Evolutionary conservation across 208 protist species (phyloP), one percentile per base, ranked within the genome.

Genomic region (Acanthamoeba divionensis): DNA sequence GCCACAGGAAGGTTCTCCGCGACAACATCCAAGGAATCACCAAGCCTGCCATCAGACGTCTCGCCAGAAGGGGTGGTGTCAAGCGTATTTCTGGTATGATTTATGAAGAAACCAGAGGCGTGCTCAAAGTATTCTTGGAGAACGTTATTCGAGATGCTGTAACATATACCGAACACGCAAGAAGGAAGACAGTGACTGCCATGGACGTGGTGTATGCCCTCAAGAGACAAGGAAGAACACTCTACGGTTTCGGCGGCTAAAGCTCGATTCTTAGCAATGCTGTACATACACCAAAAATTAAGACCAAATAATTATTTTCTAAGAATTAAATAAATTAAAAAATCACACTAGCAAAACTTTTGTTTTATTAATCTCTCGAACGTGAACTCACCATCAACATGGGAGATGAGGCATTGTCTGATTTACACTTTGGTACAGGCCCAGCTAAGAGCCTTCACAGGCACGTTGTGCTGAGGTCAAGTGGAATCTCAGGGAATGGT

Each of bases 171-270:
- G 97, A 98, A 92, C 97, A 98, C 91, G 97, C 96, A 62, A 93
- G 96, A 77, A 91, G 97, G 79, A 97, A 98, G 92, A 98, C 97
- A 52, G 97, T 98, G 24, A 98, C 97, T 47, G 96, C 97, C 54
- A 97, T 97, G 95, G 97, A 98, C 89, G 97, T 98, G 48, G 97
- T 98, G 55, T 98, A 98, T 90, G 97, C 97, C 0, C 96, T 98
- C 86, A 98, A 98, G 93, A 93, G 97, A 89, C 97, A 98, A 93
- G 97, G 97, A 73, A 91, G 96, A 89, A 98, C 97, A 69, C 95
- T 98, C 47, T 98, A 98, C 95, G 97, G 97, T 88, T 98, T 98
- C 96, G 97, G 95, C 57, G 93, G 90, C 69, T 97, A 96, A 95
- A n/a, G n/a, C n/a, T n/a, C n/a, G n/a, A n/a, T n/a, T n/a, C n/a